These are phyloP conservation scores for Dryadomyces sulphureus DNA, from an alignment of 2,329 filamentous ascomycete species.

Conservation along the genomic window DNA sequence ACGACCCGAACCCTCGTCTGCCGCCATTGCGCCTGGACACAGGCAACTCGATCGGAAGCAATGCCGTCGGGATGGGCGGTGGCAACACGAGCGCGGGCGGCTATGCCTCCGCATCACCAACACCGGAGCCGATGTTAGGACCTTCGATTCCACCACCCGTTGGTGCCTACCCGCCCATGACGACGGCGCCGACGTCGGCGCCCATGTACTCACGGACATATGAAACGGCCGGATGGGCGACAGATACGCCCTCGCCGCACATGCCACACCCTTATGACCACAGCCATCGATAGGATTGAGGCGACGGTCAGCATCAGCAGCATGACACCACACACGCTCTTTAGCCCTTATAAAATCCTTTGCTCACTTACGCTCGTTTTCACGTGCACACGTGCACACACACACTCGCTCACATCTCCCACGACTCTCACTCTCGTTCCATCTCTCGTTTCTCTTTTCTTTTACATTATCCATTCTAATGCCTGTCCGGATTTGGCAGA, in stretches of 20 bases:
- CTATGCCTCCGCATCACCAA: slow-evolving; percentile 8
- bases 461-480: neutral
- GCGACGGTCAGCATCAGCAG: neutral
- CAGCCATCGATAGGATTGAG: slow-evolving; percentile 74
- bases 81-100: slow-evolving; percentile 13
- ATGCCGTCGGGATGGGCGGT: slow-evolving; percentile 7
- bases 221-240: slow-evolving; percentile 9
- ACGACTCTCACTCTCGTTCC: too few relatives aligned
- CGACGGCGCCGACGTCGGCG: neutral
- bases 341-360: neutral
- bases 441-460: neutral
- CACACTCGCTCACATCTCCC: neutral
- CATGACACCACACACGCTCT: neutral
- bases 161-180: neutral
- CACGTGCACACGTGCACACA: neutral
- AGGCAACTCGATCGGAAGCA: slow-evolving; percentile 13
- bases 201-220: slow-evolving; percentile 11
- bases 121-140: slow-evolving; percentile 4
- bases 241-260: slow-evolving; percentile 1
- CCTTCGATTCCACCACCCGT: slow-evolving; percentile 3
- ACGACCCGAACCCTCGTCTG: slow-evolving; percentile 5
- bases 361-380: neutral
- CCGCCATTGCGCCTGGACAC: slow-evolving; percentile 8
- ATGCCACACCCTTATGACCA: slow-evolving; percentile 41
- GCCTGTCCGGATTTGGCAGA: neutral